Percentiles rank a stretch among this genome's conserved stretches.
Conservation (phyloP, 257 asterid genomes). For the Solanum virginianum region DNA sequence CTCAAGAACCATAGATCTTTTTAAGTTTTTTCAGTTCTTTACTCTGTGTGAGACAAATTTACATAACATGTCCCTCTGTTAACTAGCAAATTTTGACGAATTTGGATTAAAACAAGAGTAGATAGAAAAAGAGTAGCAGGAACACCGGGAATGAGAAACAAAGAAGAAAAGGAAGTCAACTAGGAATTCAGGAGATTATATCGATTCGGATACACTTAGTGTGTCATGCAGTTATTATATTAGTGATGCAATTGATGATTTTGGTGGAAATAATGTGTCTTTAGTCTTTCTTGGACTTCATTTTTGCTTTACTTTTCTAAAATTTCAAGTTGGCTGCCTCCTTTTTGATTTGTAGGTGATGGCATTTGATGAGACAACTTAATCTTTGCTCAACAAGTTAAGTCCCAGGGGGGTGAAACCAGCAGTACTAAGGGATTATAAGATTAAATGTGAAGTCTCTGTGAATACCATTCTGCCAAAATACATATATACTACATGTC, state of each 20-base stretch:
- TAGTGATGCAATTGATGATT: neutral
- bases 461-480: neutral
- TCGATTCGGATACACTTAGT: neutral
- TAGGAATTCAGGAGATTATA: neutral
- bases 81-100: neutral
- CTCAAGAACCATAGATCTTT: neutral
- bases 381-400: neutral
- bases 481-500: neutral
- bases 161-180: neutral
- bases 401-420: neutral
- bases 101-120: neutral
- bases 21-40: neutral
- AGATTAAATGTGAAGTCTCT: neutral
- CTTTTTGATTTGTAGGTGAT: neutral
- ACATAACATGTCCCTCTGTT: neutral
- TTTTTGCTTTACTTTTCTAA: neutral
- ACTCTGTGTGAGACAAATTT: neutral
- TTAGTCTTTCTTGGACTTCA: neutral
- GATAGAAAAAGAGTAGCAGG: neutral
- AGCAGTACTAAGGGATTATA: neutral
- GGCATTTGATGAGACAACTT: constrained; percentile 5
- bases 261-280: neutral
- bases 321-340: neutral
- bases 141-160: neutral
- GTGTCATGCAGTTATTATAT: neutral